A percentile compares a stretch with the other conserved stretches of the same genome.
Evolutionary conservation across 75 land plant species (phyloP).

Genomic region (Isoetes taiwanensis): DNA sequence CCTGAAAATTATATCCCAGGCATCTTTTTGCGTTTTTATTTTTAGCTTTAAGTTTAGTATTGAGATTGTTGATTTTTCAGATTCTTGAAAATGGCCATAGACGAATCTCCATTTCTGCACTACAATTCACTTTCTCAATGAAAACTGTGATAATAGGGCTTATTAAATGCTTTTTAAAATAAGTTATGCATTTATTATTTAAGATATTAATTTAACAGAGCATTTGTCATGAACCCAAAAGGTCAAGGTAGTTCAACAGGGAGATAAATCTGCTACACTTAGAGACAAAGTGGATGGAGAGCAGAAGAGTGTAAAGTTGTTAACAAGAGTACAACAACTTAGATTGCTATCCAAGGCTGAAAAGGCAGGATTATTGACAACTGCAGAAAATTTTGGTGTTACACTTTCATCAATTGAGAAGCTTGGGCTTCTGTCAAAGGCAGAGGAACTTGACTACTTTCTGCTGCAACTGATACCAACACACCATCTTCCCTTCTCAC

Average conservation of each 20-base stretch:
- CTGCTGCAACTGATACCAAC: conserved; percentile 79
- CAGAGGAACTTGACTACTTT: conserved; percentile 80
- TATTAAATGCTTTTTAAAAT: too few relatives aligned
- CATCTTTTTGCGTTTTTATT: too few relatives aligned
- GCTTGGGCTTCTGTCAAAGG: conserved; percentile 88
- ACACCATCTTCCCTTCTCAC: conserved; percentile 54
- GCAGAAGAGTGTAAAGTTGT: conserved; percentile 47
- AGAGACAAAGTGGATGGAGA: conserved; percentile 9
- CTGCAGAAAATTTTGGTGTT: conserved; percentile 77
- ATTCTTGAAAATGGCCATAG: too few relatives aligned
- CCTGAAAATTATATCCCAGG: too few relatives aligned
- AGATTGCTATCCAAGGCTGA: conserved; percentile 81
- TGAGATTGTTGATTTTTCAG: too few relatives aligned
- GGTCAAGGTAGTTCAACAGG: conserved; percentile 36
- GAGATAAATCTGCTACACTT: conserved; percentile 38
- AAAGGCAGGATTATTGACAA: conserved; percentile 84
- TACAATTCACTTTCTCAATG: too few relatives aligned
- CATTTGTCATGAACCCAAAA: too few relatives aligned
- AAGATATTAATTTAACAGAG: too few relatives aligned
- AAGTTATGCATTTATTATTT: too few relatives aligned
- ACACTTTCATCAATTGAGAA: conserved; percentile 76
- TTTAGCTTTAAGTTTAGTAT: too few relatives aligned
- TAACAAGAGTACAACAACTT: conserved; percentile 82
- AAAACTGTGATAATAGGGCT: too few relatives aligned
- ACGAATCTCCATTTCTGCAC: too few relatives aligned